Conservation (phyloP, 306 rosid genomes). For the Delonix regia region DNA sequence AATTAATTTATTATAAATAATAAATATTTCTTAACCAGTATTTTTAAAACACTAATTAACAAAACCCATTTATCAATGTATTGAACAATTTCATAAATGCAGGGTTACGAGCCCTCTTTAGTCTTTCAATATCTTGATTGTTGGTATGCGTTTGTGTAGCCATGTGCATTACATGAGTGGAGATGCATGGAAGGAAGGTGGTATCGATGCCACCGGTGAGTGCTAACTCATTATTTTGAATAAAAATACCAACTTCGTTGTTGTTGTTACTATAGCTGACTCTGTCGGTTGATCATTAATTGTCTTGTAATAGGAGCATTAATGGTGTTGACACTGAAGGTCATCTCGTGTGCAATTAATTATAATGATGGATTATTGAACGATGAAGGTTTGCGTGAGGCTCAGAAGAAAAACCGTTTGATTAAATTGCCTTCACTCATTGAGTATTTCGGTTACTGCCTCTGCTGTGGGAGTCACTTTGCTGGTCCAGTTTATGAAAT, state of each 20-base stretch:
- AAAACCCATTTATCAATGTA: too few relatives aligned
- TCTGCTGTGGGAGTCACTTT: slow-evolving; percentile 92
- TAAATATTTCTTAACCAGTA: too few relatives aligned
- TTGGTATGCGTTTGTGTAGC: slow-evolving; percentile 52
- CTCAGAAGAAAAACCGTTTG: slow-evolving; percentile 85
- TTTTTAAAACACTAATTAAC: too few relatives aligned
- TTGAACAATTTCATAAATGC: not conserved
- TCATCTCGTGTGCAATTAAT: slow-evolving; percentile 83
- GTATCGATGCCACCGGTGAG: slow-evolving; percentile 98
- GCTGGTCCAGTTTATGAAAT: slow-evolving; percentile 96
- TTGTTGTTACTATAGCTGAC: not conserved
- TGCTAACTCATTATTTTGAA: not conserved
- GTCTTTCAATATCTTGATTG: slow-evolving; percentile 33
- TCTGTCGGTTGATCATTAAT: slow-evolving; percentile 26
- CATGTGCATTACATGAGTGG: slow-evolving; percentile 99
- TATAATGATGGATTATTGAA: slow-evolving; percentile 85
- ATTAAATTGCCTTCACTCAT: slow-evolving; percentile 67
- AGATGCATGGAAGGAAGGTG: slow-evolving; percentile 99
- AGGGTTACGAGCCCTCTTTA: not conserved
- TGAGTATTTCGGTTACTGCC: slow-evolving; percentile 88
- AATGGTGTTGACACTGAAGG: slow-evolving; percentile 93
- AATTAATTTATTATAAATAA: too few relatives aligned
- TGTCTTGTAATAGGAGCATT: slow-evolving; percentile 68
- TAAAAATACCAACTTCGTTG: not conserved
- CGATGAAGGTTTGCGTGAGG: slow-evolving; percentile 77